A percentile compares a stretch with the other conserved stretches of the same genome.
Conservation (phyloP, 257 asterid genomes). For the Solanum etuberosum region DNA sequence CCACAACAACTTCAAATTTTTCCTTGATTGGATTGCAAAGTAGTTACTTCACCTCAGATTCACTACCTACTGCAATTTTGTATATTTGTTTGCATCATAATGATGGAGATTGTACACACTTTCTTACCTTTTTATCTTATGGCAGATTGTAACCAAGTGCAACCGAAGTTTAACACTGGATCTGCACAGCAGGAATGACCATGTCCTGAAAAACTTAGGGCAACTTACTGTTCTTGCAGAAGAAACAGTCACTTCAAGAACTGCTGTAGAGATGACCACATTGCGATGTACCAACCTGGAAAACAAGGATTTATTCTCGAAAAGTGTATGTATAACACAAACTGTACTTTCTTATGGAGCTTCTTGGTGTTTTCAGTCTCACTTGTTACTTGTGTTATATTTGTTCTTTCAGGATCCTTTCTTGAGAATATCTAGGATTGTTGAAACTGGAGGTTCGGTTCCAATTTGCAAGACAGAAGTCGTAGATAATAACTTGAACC, state of each 20-base stretch:
- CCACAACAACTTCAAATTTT: not conserved
- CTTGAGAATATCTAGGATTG: conserved; percentile 58
- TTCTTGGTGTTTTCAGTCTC: not conserved
- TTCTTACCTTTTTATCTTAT: not conserved
- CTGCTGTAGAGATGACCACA: conserved; percentile 45
- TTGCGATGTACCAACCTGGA: conserved; percentile 44
- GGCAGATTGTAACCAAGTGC: conserved; percentile 52
- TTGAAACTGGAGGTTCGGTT: conserved; percentile 44
- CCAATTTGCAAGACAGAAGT: conserved; percentile 77
- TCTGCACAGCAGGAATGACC: conserved; percentile 32
- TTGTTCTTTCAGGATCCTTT: not conserved
- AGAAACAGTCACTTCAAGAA: conserved; percentile 58
- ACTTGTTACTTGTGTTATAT: not conserved
- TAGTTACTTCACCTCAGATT: not conserved
- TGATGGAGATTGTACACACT: not conserved
- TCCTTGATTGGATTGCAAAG: not conserved
- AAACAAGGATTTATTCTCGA: conserved; percentile 64
- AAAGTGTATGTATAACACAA: conserved; percentile 39
- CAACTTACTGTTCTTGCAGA: conserved; percentile 55
- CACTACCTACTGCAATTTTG: not conserved
- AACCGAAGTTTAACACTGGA: conserved; percentile 36
- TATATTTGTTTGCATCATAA: not conserved
- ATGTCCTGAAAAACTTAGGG: conserved; percentile 35
- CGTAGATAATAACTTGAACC: conserved; percentile 72
- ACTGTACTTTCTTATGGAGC: not conserved